These are phyloP conservation scores for Phytophthora palmivora DNA, from an alignment of 352 stramenopile genomes.

Conservation along the genomic window DNA sequence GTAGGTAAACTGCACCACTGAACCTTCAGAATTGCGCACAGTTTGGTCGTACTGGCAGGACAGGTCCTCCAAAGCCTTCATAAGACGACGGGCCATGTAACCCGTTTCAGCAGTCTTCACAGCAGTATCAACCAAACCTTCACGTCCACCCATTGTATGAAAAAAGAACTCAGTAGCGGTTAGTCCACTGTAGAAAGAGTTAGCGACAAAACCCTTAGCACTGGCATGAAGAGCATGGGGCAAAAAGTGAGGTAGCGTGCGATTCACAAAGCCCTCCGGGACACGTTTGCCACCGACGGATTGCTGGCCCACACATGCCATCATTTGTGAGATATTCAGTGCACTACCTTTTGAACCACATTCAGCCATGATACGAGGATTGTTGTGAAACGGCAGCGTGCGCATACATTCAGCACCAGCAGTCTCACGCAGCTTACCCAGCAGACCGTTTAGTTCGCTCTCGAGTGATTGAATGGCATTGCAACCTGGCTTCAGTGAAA, in stretches of 20 bases:
- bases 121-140: slow-evolving; percentile 99
- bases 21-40: slow-evolving; percentile 88
- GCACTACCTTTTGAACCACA: slow-evolving; percentile 99
- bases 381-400: slow-evolving; percentile 98
- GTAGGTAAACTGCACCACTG: slow-evolving; percentile 99
- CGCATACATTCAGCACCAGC: slow-evolving; percentile 98
- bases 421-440: slow-evolving; percentile 98
- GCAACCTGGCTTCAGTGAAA: slow-evolving; percentile 97
- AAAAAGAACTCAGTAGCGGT: slow-evolving; percentile 99
- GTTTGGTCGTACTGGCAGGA: slow-evolving; percentile 95
- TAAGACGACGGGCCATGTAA: slow-evolving; percentile 99
- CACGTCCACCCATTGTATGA: slow-evolving; percentile 99
- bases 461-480: slow-evolving; percentile 98
- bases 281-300: slow-evolving; percentile 98
- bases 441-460: slow-evolving; percentile 98
- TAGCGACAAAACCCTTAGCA: slow-evolving; percentile 99
- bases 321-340: slow-evolving; percentile 99
- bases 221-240: slow-evolving; percentile 94
- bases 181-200: slow-evolving; percentile 99
- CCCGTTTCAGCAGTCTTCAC: slow-evolving; percentile 99
- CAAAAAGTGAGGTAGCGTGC: slow-evolving; percentile 98
- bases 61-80: slow-evolving; percentile 99
- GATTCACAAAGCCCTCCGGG: slow-evolving; percentile 98
- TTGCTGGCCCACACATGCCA: slow-evolving; percentile 99
- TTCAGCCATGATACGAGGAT: slow-evolving; percentile 98